Evolutionary conservation across 2,329 filamentous ascomycete genomes (phyloP), one percentile per base, ranked within the genome.

Genomic region (Cryphonectria nitschkei): DNA sequence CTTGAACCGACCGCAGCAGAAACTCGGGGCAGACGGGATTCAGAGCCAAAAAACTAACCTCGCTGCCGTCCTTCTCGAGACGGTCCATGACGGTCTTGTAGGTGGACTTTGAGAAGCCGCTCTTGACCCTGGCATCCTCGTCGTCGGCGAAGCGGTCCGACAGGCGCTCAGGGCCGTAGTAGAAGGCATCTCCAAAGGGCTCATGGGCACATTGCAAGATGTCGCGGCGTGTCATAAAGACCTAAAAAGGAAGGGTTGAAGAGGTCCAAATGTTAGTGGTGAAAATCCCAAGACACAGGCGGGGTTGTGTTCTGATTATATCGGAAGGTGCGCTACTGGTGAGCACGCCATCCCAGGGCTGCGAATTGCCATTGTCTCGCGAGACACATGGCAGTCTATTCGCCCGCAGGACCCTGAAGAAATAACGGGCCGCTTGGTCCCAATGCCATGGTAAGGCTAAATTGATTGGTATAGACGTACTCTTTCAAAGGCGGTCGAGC

Each of bases 131-230:
- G 46, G 82, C 80, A 56, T 82, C 81, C 67, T 81, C 81, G 74
- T 97, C 93, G 61, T 92, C 80, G 77, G 91, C 90, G 79, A 93
- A 99, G 76, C 96, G 89, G 67, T 88, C 84, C 77, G 92, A 91
- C 76, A 98, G 86, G 76, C 93, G 88, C 83, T 99, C 96, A 8
- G 95, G 95, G 67, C 96, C 95, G 79, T 92, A 98, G 84, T 98
- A 98, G 80, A 95, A 98, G 73, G 95, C 93, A 82, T 98, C 96
- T 68, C 95, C 95, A 82, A 98, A 98, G 6, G 96, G 96, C 84
- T 99, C 96, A 81, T 98, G 96, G 76, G 96, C 86, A 79, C 93
- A 97, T 77, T 91, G 86, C 72, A 98, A 87, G 68, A 87, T 90
- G 78, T 97, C 91, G 76, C 89, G 88, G 75, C 94, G 92, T 76